Evolutionary conservation across 352 stramenopile genomes (phyloP), one percentile per base, ranked within the genome.

Genomic region (Phytopythium vexans): DNA sequence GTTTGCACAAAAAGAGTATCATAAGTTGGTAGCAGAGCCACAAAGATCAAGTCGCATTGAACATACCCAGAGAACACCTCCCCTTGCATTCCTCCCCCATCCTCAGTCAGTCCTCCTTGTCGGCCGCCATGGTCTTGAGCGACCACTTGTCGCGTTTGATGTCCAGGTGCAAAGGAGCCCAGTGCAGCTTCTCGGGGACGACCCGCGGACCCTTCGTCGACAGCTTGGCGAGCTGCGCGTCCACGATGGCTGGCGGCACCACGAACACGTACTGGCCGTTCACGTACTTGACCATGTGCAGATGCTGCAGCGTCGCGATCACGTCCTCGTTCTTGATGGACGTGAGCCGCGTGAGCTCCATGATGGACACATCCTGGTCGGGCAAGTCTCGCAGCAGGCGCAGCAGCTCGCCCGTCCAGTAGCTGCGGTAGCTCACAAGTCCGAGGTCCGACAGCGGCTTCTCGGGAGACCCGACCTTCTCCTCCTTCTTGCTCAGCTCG

Each of bases 231-330:
- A 97, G 65, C 54, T 94, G 74, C 42, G 82, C 81, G 38, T 97
- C 83, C 38, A 99, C 84, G 6, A 96, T 85, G 14, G 94, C 79
- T 58, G 96, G 83, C 31, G 96, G 95, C 35, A 99, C 88, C 54
- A 96, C 91, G 38, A 99, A 96, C 27, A 99, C 95, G 75, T 99
- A 97, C 71, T 99, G 97, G 10, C 97, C 97, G 64, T 99, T 99
- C 76, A 97, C 97, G 68, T 98, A 98, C 66, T 98, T 98, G 60
- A 99, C 98, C 82, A 99, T 97, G 66, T 98, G 97, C 46, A 99
- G 76, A 56, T 90, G 88, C 65, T 99, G 94, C 52, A 99, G 81
- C 42, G 97, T 99, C 14, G 82, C 95, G 49, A 99, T 98, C 40
- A 99, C 98, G 72, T 99, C 97, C 62, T 99, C 97, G 48, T 94